Evolutionary conservation across 1,284 basidiomycete genomes (phyloP).

Genomic region (Agaricales sp.): DNA sequence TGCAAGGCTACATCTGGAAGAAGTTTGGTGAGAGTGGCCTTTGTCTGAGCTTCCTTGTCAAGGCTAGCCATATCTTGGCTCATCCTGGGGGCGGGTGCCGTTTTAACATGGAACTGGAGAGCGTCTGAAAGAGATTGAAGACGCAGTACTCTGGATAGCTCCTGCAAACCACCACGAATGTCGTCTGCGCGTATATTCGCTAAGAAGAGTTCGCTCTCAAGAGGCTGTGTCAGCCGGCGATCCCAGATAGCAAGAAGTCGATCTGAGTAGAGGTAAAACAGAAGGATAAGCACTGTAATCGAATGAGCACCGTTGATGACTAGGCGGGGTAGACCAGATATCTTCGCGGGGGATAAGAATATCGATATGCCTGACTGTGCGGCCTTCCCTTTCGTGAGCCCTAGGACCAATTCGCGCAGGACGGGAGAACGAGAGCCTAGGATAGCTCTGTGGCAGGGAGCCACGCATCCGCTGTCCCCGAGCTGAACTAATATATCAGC

Average conservation of each 20-base stretch:
- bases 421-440: slow-evolving; percentile 51
- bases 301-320: background rate
- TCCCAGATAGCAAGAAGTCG: slow-evolving; percentile 58
- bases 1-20: slow-evolving; percentile 68
- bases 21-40: slow-evolving; percentile 14
- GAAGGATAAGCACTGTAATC: background rate
- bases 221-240: slow-evolving; percentile 46
- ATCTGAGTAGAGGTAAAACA: slow-evolving; percentile 3
- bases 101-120: slow-evolving; percentile 45
- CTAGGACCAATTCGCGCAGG: slow-evolving; percentile 35
- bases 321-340: background rate
- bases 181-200: slow-evolving; percentile 31
- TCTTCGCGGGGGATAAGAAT: background rate
- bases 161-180: slow-evolving; percentile 54
- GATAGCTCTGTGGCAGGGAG: slow-evolving; percentile 62
- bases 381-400: slow-evolving; percentile 10
- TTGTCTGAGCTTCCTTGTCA: slow-evolving; percentile 24
- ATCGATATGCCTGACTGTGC: background rate
- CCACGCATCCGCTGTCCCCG: slow-evolving; percentile 24
- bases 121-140: slow-evolving; percentile 44
- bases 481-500: slow-evolving; percentile 54
- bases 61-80: slow-evolving; percentile 37
- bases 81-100: slow-evolving; percentile 34
- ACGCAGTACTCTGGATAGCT: slow-evolving; percentile 41
- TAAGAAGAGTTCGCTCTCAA: slow-evolving; percentile 31